Base-by-base conservation (phyloP, 495 filamentous ascomycete genomes). In the Neurospora sp. region DNA sequence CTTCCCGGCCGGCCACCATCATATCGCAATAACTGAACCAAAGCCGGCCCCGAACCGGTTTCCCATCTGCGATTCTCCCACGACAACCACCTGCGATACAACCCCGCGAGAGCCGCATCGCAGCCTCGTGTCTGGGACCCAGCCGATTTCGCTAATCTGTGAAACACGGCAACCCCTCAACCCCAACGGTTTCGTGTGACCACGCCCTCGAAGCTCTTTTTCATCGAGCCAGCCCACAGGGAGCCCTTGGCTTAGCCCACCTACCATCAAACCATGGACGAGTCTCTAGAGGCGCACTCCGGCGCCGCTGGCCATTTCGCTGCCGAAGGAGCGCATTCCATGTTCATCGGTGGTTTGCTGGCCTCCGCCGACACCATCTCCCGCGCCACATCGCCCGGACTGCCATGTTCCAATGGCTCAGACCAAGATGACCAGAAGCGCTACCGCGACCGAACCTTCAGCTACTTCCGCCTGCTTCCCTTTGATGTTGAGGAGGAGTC, bases 361-460 rank as follows among this genome's bases (percentile, higher is more conserved):
- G 59, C 78, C 40, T 75, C 78, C 20, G 77, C 76, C 74, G 85
- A 87, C 38, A 82, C 83, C 70, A 85, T 86, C 65, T 86, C 84
- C 5, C 81, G 84, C 48, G 83, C 84, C 20, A 85, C 85, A 9
- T 85, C 85, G 0, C 85, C 85, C 1, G 84, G 83, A 44, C 72
- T 84, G 14, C 80, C 82, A 12, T 79, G 75, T 68, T 75, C 78
- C 53, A 73, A 78, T 45, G 76, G 73, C 53, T 69, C 74, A 61
- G 76, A 82, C 70, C 75, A 78, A 59, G 80, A 82, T 53, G 78
- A 85, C 75, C 76, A 84, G 65, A 87, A 86, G 76, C 91, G 96
- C 45, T 91, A 92, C 80, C 90, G 94, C 71, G 93, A 93, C 41
- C 90, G 95, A 70, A 97, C 96, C 44, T 99, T 93, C 80, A 93